Evolutionary conservation across 371 early-diverging fungal species (phyloP).

Genomic region (Mucor circinelloides): DNA sequence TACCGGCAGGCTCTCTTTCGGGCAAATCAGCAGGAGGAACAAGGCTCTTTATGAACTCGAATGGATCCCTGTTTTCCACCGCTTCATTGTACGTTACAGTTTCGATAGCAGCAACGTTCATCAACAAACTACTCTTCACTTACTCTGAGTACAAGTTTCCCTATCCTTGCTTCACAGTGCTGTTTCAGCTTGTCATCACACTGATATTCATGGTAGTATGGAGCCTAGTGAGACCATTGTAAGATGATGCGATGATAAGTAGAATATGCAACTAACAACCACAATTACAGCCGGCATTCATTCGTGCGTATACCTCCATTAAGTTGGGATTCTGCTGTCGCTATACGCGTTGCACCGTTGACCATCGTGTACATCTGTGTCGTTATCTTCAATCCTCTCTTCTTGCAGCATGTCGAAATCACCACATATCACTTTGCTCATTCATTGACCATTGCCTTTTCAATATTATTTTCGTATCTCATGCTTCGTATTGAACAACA

Average conservation of each 20-base stretch:
- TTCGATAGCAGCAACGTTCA: conserved; percentile 56
- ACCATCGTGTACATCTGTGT: conserved; percentile 59
- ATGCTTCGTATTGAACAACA: conserved; percentile 49
- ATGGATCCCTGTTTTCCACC: conserved; percentile 22
- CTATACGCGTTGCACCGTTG: conserved; percentile 51
- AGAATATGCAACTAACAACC: not conserved
- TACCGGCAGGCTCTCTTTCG: conserved; percentile 17
- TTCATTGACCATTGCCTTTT: conserved; percentile 61
- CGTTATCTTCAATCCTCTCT: conserved; percentile 60
- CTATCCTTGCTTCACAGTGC: conserved; percentile 60
- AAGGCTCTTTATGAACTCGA: conserved; percentile 7
- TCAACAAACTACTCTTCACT: conserved; percentile 63
- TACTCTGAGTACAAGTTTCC: conserved; percentile 58
- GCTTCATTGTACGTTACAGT: conserved; percentile 52
- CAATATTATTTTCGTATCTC: conserved; percentile 55
- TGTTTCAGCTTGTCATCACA: conserved; percentile 57
- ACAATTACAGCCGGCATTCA: not conserved
- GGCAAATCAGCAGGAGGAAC: not conserved
- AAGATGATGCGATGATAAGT: not conserved
- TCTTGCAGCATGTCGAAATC: conserved; percentile 60
- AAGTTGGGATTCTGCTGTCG: conserved; percentile 49
- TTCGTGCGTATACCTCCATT: conserved; percentile 45
- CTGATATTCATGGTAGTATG: conserved; percentile 48
- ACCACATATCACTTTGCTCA: conserved; percentile 63
- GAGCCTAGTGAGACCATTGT: conserved; percentile 46